A percentile compares a stretch with the other conserved stretches of the same genome.
Evolutionary conservation across 306 rosid genomes (phyloP).

Genomic region (Ochetophila trinervis): DNA sequence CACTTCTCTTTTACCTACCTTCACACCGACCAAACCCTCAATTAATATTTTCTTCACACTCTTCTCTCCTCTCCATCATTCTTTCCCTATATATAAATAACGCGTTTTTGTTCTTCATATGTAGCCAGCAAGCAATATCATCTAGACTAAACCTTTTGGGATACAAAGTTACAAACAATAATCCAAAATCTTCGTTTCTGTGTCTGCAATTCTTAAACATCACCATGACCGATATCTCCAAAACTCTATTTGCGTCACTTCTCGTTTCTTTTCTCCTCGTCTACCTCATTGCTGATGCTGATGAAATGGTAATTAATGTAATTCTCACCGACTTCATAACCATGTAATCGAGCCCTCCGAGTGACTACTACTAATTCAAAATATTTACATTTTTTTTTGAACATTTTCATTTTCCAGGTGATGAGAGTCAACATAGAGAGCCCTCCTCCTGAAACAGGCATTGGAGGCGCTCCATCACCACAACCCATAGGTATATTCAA

Average conservation of each 20-base stretch:
- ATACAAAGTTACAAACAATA: constrained; percentile 5
- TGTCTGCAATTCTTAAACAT: background rate
- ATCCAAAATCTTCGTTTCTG: background rate
- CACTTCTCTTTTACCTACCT: too few relatives aligned
- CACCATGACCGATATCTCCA: constrained; percentile 12
- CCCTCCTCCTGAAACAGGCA: constrained; percentile 32
- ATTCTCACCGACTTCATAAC: too few relatives aligned
- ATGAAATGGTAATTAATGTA: constrained; percentile 28
- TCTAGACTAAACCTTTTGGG: background rate
- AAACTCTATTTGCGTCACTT: constrained; percentile 19
- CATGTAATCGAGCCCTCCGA: too few relatives aligned
- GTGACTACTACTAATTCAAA: too few relatives aligned
- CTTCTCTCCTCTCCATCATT: too few relatives aligned
- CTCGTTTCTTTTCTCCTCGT: constrained; percentile 39
- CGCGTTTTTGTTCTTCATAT: too few relatives aligned
- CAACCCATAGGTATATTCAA: constrained; percentile 6
- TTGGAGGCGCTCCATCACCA: constrained; percentile 8
- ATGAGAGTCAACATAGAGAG: constrained; percentile 15
- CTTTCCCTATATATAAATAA: too few relatives aligned
- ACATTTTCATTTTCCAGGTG: constrained; percentile 7
- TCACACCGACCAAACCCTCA: too few relatives aligned
- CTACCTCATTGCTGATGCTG: constrained; percentile 27
- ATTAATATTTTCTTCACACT: too few relatives aligned
- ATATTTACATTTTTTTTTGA: too few relatives aligned
- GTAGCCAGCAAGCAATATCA: too few relatives aligned